These are phyloP conservation scores for Breynia disticha DNA, from an alignment of 441 rosid species.

Conservation along the genomic window DNA sequence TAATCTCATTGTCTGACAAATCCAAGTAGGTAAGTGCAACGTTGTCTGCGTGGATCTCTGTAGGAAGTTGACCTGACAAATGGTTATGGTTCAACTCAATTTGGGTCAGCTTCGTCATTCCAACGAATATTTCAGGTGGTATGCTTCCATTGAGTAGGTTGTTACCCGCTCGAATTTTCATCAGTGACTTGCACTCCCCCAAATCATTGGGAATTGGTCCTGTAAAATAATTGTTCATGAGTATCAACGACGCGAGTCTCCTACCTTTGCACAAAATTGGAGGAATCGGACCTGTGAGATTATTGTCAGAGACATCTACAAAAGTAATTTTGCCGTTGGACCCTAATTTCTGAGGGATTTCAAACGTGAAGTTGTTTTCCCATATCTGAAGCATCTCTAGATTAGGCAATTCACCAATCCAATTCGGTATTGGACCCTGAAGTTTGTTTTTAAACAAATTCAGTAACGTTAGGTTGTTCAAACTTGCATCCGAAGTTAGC, in stretches of 20 bases:
- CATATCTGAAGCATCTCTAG: slow-evolving; percentile 42
- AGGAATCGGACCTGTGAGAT: slow-evolving; percentile 52
- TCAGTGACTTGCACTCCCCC: slow-evolving; percentile 43
- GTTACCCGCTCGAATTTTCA: slow-evolving; percentile 29
- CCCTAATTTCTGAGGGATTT: slow-evolving; percentile 49
- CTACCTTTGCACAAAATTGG: slow-evolving; percentile 42
- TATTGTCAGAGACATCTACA: slow-evolving; percentile 47
- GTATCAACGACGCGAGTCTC: slow-evolving; percentile 27
- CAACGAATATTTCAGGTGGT: slow-evolving; percentile 43
- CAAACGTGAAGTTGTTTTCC: slow-evolving; percentile 49
- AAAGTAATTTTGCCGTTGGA: slow-evolving; percentile 33
- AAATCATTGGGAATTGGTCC: slow-evolving; percentile 48
- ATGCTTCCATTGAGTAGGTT: slow-evolving; percentile 47
- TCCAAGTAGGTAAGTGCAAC: slow-evolving; percentile 12
- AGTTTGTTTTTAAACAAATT: slow-evolving; percentile 43
- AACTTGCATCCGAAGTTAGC: slow-evolving; percentile 40
- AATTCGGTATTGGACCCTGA: slow-evolving; percentile 40
- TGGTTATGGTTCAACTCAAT: slow-evolving; percentile 41
- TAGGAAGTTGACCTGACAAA: slow-evolving; percentile 58
- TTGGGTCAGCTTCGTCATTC: slow-evolving; percentile 26
- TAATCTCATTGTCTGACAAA: slow-evolving; percentile 35
- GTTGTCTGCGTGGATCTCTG: slow-evolving; percentile 33
- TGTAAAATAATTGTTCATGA: slow-evolving; percentile 40
- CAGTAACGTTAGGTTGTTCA: slow-evolving; percentile 38
- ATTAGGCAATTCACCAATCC: slow-evolving; percentile 48